Percentiles rank a stretch among this genome's conserved stretches.
Conservation (phyloP, 768 basidiomycete species). For the Coprinopsis cinerea region DNA sequence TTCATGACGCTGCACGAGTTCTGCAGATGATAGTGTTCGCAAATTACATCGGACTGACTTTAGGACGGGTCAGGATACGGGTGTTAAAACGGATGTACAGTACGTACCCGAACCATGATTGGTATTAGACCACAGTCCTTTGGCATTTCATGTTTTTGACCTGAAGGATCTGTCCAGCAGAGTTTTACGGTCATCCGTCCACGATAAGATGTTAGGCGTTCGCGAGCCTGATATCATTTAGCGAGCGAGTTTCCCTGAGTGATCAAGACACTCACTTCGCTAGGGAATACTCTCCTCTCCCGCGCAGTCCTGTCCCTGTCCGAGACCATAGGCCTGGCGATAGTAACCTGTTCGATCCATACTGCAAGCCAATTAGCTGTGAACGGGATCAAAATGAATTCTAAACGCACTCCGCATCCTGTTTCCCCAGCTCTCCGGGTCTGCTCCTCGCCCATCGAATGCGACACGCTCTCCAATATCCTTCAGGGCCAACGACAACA, state of each 20-base stretch:
- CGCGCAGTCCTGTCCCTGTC: conserved; percentile 72
- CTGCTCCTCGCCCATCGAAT: conserved; percentile 68
- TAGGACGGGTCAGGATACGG: neutral
- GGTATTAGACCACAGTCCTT: conserved; percentile 92
- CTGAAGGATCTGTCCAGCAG: conserved; percentile 73
- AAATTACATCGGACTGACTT: conserved; percentile 92
- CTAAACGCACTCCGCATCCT: conserved; percentile 69
- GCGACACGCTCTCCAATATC: conserved; percentile 91
- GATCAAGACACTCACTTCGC: conserved; percentile 56
- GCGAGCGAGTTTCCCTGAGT: neutral
- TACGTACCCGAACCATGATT: conserved; percentile 91
- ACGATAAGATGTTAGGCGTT: conserved; percentile 87
- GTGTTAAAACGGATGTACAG: neutral
- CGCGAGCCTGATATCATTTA: conserved; percentile 62
- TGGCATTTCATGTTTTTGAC: conserved; percentile 60
- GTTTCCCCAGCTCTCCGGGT: conserved; percentile 72
- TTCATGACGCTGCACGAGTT: conserved; percentile 86
- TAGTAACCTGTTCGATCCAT: conserved; percentile 81
- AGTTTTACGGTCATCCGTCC: conserved; percentile 85
- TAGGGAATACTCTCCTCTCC: conserved; percentile 79
- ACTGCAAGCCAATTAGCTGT: conserved; percentile 44
- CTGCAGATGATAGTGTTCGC: conserved; percentile 75
- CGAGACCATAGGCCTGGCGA: conserved; percentile 81
- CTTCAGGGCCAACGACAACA: conserved; percentile 70
- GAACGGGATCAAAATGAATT: conserved; percentile 1